Base-by-base conservation (phyloP, 805 yeast species). In the Myxozyma nipponensis region DNA sequence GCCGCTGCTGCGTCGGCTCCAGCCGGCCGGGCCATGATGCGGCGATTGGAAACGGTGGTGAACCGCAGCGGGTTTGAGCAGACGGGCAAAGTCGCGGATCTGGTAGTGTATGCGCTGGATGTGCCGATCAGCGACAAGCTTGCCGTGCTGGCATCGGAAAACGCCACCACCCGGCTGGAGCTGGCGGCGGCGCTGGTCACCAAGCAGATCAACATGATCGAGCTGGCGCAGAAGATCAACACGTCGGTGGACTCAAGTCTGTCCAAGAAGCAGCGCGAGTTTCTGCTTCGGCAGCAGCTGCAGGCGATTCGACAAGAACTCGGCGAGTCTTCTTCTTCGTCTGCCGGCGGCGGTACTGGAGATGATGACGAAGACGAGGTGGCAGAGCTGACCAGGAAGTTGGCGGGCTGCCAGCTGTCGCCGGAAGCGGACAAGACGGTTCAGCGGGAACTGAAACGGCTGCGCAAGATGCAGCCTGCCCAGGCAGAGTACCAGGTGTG, bases 401-500 rank as follows among this genome's bases (percentile, higher is more conserved):
- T 71, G 15, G 50, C 47, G 34, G 39, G 42, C 1, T 52, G 49
- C 17, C 28, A 49, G 21, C 49, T 52, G 19, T 42, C 51, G 9
- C 26, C 50, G 9, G 56, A 45, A 17, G 74, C 71, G 30, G 61
- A 62, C 32, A 66, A 62, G 46, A 56, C 65, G 4, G 71, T 66
- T n/a, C 52, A 60, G 41, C 65, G 72, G n/a, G 75, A 71, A 42
- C 49, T 70, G 44, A 62, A 62, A 44, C 66, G 72, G 3, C 52
- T 72, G 40, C 60, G 64, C 48, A 62, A 72, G n/a, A 68, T 69
- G 70, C 68, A 66, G 25, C 64, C 72, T 1, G 57, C 68, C 22
- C 73, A 70, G 50, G 72, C 75, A 0, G 75, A 71, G 54, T 70
- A 70, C 50, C 72, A 71, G 42, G 73, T 71, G 15, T 60, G 69